Base-by-base conservation (phyloP, 768 basidiomycete species). In the Russula foetens region DNA sequence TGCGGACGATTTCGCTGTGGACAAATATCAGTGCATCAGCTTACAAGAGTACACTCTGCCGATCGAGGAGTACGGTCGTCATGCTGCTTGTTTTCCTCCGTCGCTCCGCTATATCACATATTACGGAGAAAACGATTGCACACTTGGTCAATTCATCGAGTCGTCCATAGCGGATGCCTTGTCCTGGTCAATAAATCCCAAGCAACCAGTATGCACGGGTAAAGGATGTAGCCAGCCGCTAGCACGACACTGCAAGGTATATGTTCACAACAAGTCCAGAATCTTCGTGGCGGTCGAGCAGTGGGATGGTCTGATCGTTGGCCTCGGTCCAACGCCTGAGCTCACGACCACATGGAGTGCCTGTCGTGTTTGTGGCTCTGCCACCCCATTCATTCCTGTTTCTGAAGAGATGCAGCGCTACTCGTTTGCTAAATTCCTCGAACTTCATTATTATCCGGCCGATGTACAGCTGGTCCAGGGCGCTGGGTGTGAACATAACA, bases 391-490 rank as follows among this genome's bases (percentile, higher is more conserved):
- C 73, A 89, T 94, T 65, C 87, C 86, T 6, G 84, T 92, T 41
- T 92, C 92, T 2, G 87, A 91, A 67, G 93, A 96, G 71, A 93
- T 95, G 80, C 89, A 92, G 68, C 78, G 87, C 58, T 93, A 96
- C 70, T 98, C 95, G 5, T 96, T 98, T 70, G 92, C 89, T 38
- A 95, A 97, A 67, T 98, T 96, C 71, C 81, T 99, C 29, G 96
- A 99, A 70, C 83, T 96, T 28, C 90, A 93, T 69, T 98, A 98
- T 72, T 97, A 98, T 73, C 94, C 93, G 31, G 84, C 92, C 35
- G 84, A 91, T 63, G 85, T 94, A 68, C 80, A 84, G 67, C 77
- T 92, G 50, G 84, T 92, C n/a, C 87, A 85, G 67, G 92, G 90
- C 9, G 91, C 92, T 33, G 87, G 86, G 4, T 98, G 97, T 69